phyloP scores from a whole-genome alignment of 202 grass and related monocot genomes.

The Zoysia matrella region DNA sequence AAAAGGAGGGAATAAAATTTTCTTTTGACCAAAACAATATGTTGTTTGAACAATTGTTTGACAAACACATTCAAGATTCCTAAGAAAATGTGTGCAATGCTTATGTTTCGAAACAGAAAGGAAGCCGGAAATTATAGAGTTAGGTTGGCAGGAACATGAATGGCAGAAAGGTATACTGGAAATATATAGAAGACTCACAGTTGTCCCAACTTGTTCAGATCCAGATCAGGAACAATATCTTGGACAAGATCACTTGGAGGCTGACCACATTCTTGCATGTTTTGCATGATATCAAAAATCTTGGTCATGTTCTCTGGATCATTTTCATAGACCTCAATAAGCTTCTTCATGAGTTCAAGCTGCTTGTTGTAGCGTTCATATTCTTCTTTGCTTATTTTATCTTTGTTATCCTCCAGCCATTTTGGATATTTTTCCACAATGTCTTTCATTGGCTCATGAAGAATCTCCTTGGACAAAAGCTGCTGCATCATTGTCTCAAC shows the following conservation, averaged over 20 bases:
- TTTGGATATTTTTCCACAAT: too few relatives aligned
- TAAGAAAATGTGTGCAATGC: not conserved
- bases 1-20: not conserved
- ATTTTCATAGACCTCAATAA: conserved; percentile 91
- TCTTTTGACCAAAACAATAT: not conserved
- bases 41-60: not conserved
- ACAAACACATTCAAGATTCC: not conserved
- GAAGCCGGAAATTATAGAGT: too few relatives aligned
- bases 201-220: conserved; percentile 85
- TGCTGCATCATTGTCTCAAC: conserved; percentile 99
- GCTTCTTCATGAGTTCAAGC: conserved; percentile 79
- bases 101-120: too few relatives aligned
- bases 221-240: conserved; percentile 89
- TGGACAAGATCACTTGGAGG: conserved; percentile 95
- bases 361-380: conserved; percentile 71
- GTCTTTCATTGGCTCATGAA: too few relatives aligned
- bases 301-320: too few relatives aligned
- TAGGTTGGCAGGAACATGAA: too few relatives aligned
- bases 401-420: too few relatives aligned
- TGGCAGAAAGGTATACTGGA: conserved; percentile 12
- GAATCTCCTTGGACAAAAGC: conserved; percentile 97
- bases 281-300: too few relatives aligned
- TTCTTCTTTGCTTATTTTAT: too few relatives aligned
- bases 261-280: too few relatives aligned
- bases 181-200: conserved; percentile 61